Evolutionary conservation across 73 alveolate genomes (phyloP).

Genomic region (Tetrahymena thermophila): DNA sequence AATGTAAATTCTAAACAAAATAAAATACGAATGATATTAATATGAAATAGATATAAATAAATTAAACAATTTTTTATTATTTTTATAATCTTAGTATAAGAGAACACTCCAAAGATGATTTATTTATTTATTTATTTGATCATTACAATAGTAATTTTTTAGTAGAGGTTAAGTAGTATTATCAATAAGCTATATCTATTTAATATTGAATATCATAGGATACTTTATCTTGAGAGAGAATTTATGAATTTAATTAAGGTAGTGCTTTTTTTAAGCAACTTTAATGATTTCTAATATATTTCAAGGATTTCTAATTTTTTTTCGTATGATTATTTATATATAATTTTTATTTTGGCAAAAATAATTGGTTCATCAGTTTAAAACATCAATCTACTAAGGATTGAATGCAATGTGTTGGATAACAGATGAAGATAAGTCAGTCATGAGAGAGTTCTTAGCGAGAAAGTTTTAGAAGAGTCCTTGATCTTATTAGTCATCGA

Average conservation of each 20-base stretch:
- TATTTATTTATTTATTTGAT: too few species aligned
- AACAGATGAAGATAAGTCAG: background rate
- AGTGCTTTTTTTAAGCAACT: background rate
- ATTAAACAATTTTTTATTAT: too few species aligned
- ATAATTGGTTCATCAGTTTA: background rate
- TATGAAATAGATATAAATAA: background rate
- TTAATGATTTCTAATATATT: background rate
- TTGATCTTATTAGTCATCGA: background rate
- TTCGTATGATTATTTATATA: background rate
- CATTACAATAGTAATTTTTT: too few species aligned
- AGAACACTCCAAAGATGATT: background rate
- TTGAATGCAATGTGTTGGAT: background rate
- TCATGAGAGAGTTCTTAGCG: background rate
- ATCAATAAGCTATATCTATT: background rate
- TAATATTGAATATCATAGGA: background rate
- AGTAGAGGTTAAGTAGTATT: background rate
- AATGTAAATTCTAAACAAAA: background rate
- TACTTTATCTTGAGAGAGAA: background rate
- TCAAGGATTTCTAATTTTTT: background rate
- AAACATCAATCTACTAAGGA: background rate
- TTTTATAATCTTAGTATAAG: background rate
- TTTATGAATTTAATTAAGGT: too few species aligned
- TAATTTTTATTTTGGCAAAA: background rate
- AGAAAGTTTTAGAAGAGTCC: background rate
- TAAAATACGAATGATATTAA: background rate